phyloP scores from a whole-genome alignment of 805 yeast species.

The Nakazawaea anatomiae region DNA sequence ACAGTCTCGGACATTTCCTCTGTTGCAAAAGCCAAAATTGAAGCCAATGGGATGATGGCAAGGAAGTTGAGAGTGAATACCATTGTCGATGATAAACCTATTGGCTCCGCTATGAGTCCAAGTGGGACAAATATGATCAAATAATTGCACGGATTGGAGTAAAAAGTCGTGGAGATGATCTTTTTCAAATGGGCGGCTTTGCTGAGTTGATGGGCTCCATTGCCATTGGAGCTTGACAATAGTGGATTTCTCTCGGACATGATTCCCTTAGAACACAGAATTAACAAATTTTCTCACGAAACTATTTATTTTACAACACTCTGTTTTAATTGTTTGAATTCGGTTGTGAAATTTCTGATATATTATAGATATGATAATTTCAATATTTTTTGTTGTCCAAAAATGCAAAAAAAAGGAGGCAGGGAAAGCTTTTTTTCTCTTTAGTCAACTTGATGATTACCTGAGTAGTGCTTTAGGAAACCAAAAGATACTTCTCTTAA shows the following conservation, averaged over 20 bases:
- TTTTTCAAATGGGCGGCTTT: not conserved
- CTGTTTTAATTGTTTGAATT: no score
- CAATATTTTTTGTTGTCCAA: no score
- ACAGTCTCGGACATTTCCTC: slow-evolving; percentile 85
- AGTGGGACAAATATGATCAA: slow-evolving; percentile 82
- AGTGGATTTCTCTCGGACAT: slow-evolving; percentile 6
- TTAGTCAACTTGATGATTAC: no score
- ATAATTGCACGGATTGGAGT: slow-evolving; percentile 54
- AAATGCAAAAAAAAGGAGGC: no score
- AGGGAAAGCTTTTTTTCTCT: no score
- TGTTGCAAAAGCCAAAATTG: slow-evolving; percentile 85
- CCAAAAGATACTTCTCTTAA: no score
- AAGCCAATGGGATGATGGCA: slow-evolving; percentile 90
- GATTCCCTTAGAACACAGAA: no score
- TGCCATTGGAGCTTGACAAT: not conserved
- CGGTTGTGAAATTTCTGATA: no score
- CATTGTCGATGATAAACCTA: slow-evolving; percentile 46
- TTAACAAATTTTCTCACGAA: no score
- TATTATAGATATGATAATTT: no score
- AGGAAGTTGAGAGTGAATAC: slow-evolving; percentile 74
- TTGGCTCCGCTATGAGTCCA: slow-evolving; percentile 68
- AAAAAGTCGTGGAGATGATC: not conserved
- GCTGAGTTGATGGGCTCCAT: not conserved
- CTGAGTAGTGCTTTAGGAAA: no score
- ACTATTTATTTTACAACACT: no score